Percentiles rank a stretch among this genome's conserved stretches.
Conservation (phyloP, 1,139 yeast species). For the Sugiyamaella novakii region DNA sequence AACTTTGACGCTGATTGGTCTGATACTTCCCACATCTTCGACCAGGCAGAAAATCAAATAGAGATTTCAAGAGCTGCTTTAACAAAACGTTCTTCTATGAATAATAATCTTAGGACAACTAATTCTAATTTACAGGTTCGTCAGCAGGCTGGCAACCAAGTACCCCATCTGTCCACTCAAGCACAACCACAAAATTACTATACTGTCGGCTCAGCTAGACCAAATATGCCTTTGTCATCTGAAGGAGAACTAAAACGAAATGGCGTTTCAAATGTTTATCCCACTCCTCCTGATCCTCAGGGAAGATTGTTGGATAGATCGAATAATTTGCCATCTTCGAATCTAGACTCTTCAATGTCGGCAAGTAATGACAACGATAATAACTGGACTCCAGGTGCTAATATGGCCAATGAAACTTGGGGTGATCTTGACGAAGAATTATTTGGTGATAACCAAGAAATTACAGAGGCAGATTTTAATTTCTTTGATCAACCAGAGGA, state of each 20-base stretch:
- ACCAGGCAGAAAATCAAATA: slow-evolving; percentile 35
- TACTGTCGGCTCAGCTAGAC: slow-evolving; percentile 3
- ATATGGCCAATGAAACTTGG: slow-evolving; percentile 39
- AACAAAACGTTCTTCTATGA: neutral
- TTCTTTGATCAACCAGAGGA: slow-evolving; percentile 45
- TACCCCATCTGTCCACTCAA: no score
- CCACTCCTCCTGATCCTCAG: slow-evolving; percentile 45
- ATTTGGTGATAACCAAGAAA: slow-evolving; percentile 47
- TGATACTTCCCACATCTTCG: slow-evolving; percentile 31
- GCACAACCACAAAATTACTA: neutral
- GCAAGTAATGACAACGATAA: slow-evolving; percentile 35
- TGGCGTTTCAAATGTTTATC: slow-evolving; percentile 33
- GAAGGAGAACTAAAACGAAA: slow-evolving; percentile 20
- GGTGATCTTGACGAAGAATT: slow-evolving; percentile 47
- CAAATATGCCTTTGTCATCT: neutral
- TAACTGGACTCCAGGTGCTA: slow-evolving; percentile 34
- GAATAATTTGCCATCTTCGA: slow-evolving; percentile 32
- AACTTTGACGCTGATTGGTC: slow-evolving; percentile 3
- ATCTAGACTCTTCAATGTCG: slow-evolving; percentile 24
- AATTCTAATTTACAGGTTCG: neutral
- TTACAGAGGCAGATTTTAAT: slow-evolving; percentile 48
- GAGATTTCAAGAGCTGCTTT: slow-evolving; percentile 8
- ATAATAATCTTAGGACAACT: neutral
- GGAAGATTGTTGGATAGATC: slow-evolving; percentile 16
- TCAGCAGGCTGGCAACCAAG: neutral